A percentile compares a stretch with the other conserved stretches of the same genome.
phyloP scores from a whole-genome alignment of 768 basidiomycete genomes.

The Boletellus ananiceps region DNA sequence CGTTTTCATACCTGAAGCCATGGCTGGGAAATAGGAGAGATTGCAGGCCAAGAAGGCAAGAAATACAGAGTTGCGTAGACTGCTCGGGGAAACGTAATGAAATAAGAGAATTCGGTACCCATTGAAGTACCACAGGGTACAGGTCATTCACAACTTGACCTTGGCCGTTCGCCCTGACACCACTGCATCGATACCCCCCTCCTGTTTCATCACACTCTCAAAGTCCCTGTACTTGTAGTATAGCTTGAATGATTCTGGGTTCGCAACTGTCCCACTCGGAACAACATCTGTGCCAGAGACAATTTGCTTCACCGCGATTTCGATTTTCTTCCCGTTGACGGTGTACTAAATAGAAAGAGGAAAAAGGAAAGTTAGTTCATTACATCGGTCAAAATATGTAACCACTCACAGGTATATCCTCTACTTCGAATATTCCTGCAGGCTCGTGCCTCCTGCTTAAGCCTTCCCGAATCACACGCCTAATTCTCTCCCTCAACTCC shows the following conservation, averaged over 20 bases:
- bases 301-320: slow-evolving; percentile 75
- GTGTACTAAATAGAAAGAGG: slow-evolving; percentile 48
- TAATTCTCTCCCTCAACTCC: slow-evolving; percentile 55
- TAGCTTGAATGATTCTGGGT: slow-evolving; percentile 59
- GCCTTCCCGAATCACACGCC: slow-evolving; percentile 49
- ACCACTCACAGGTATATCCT: slow-evolving; percentile 62
- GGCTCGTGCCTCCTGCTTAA: slow-evolving; percentile 77
- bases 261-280: slow-evolving; percentile 73
- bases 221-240: slow-evolving; percentile 62
- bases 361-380: neutral
- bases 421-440: slow-evolving; percentile 55
- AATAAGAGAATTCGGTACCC: neutral
- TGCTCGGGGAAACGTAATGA: slow-evolving; percentile 10
- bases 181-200: slow-evolving; percentile 9
- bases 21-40: slow-evolving; percentile 1
- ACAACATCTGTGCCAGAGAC: slow-evolving; percentile 60
- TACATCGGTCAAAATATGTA: neutral
- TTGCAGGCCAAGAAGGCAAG: slow-evolving; percentile 3
- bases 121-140: neutral
- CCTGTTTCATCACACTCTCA: slow-evolving; percentile 28
- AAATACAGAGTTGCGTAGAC: slow-evolving; percentile 10
- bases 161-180: neutral
- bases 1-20: neutral
- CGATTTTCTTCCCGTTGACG: slow-evolving; percentile 74
- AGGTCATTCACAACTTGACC: slow-evolving; percentile 12